Percentiles rank a stretch among this genome's conserved stretches.
phyloP scores from a whole-genome alignment of 2,329 filamentous ascomycete genomes.

The Fusarium concolor region DNA sequence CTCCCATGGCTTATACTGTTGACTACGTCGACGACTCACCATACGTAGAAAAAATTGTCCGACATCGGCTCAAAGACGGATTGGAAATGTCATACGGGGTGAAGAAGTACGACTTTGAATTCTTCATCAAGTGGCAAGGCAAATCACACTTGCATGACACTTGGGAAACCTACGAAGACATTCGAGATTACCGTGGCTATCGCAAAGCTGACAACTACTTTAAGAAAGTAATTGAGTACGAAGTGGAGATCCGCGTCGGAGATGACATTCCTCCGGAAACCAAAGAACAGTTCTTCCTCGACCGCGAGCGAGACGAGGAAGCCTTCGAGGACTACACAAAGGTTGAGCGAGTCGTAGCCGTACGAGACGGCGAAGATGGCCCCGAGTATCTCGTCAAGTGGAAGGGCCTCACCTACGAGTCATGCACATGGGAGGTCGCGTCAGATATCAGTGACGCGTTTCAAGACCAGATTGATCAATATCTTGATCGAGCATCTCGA shows the following conservation, averaged over 20 bases:
- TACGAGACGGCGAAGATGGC: constrained; percentile 81
- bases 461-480: constrained; percentile 92
- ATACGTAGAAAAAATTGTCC: constrained; percentile 90
- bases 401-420: constrained; percentile 93
- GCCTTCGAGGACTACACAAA: constrained; percentile 90
- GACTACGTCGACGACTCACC: constrained; percentile 81
- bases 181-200: constrained; percentile 83
- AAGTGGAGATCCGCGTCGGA: constrained; percentile 80
- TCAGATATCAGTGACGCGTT: constrained; percentile 80
- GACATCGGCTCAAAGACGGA: constrained; percentile 82
- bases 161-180: constrained; percentile 84
- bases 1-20: constrained; percentile 74
- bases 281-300: constrained; percentile 93
- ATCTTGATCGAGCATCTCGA: constrained; percentile 83
- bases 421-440: constrained; percentile 91
- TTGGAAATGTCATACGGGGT: constrained; percentile 68
- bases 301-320: constrained; percentile 90
- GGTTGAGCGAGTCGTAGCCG: constrained; percentile 91
- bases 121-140: constrained; percentile 94
- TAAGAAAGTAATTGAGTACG: constrained; percentile 81
- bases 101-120: constrained; percentile 84
- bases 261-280: constrained; percentile 85
- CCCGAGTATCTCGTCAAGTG: constrained; percentile 96
- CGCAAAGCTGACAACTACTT: constrained; percentile 96
- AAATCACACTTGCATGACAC: constrained; percentile 96